Base-by-base conservation (phyloP, 257 asterid genomes). In the Primulina tabacum region DNA sequence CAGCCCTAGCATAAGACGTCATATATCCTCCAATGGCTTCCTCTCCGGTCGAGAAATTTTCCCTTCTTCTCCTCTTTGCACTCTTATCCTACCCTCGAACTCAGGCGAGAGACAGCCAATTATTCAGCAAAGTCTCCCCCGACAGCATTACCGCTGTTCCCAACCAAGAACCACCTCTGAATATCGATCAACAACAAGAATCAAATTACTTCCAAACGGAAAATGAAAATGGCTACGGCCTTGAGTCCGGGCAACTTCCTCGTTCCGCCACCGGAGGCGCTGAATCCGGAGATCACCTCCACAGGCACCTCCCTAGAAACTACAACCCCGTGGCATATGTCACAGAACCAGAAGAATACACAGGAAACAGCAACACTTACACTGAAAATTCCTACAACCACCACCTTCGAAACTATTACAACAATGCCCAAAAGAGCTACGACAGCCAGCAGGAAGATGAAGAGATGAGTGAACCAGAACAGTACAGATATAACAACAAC, bases 41-140 rank as follows among this genome's bases (percentile, higher is more conserved):
- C 79, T 28, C 71, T 2, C 55, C 55, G 55, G 77, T 88, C 85
- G 83, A 77, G 70, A 55, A 66, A 24, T 5, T 78, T 26, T 77
- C 82, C 79, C 59, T 88, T 73, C 63, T 90, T 79, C 77, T 89
- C 80, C 75, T 89, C 69, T 64, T 82, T 0, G 53, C 83, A 60
- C 77, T 85, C 70, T 38, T 82, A 2, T 77, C 83, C 47, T 79
- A 84, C 2, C 62, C 73, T 7, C 82, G 76, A 1, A 76, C 76
- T 58, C 84, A 86, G 59, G 98, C 97, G 53, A 81, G 98, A 65
- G 98, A 86, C 2, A 84, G 87, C 79, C 98, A 88, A 53, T 77
- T 81, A 68, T 92, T 92, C 88, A 85, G 83, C 95, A 92, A 90
- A 80, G 40, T 88, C 74, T 83, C 34, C 34, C 1, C 34, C 34